Percentiles rank a stretch among this genome's conserved stretches.
Conservation (phyloP, 805 yeast genomes). For the Saturnispora zaruensis region DNA sequence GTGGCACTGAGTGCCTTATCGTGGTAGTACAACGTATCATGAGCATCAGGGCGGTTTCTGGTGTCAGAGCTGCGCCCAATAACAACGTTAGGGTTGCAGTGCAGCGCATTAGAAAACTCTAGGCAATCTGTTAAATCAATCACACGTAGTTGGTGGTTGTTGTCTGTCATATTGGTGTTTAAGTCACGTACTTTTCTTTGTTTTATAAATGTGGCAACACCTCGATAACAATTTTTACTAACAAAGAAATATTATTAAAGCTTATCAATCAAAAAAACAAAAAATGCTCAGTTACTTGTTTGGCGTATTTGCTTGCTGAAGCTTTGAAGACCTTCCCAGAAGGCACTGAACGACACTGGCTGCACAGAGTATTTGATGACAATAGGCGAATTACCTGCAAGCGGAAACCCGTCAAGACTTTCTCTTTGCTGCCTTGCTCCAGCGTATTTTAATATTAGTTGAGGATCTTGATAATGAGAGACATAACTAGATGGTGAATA, state of each 20-base stretch:
- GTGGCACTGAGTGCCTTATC: constrained; percentile 21
- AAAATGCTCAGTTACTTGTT: not conserved
- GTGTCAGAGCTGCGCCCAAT: constrained; percentile 22
- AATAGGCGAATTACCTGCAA: not conserved
- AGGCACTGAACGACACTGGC: constrained; percentile 13
- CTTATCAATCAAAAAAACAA: not conserved
- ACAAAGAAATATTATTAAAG: not conserved
- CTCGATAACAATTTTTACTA: not conserved
- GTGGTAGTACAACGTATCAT: constrained; percentile 16
- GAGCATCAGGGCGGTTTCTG: constrained; percentile 9
- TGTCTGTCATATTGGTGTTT: not conserved
- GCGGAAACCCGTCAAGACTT: constrained; percentile 14
- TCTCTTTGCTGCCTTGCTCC: constrained; percentile 2
- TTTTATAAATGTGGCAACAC: not conserved
- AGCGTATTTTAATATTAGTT: constrained; percentile 10
- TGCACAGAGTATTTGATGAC: not conserved
- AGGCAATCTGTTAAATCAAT: not conserved
- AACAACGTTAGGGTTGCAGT: not conserved
- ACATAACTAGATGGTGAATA: not conserved
- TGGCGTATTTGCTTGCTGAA: constrained; percentile 1
- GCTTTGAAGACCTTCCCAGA: constrained; percentile 4
- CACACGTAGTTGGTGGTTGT: not conserved
- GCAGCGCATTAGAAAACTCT: not conserved
- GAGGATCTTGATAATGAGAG: constrained; percentile 9
- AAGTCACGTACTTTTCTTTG: not conserved